phyloP scores from a whole-genome alignment of 148 eudicot species.

The Pharnaceum exiguum region DNA sequence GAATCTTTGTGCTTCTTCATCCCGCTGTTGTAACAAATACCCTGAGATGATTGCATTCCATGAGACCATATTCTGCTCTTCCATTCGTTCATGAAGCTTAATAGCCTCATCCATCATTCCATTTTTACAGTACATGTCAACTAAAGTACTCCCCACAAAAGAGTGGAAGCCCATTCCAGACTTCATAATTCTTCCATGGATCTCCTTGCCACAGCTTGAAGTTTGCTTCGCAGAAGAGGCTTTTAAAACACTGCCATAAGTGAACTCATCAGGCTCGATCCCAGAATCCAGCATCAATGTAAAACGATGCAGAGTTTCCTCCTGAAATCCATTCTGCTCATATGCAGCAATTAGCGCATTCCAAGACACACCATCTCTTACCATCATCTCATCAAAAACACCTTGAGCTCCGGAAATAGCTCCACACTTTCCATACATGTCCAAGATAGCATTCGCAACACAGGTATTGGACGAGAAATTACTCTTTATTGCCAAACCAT shows the following conservation, averaged over 20 bases:
- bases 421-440: slow-evolving; percentile 96
- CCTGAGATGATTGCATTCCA: slow-evolving; percentile 94
- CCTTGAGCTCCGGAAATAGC: slow-evolving; percentile 46
- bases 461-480: slow-evolving; percentile 46
- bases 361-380: slow-evolving; percentile 83
- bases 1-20: slow-evolving; percentile 74
- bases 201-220: slow-evolving; percentile 48
- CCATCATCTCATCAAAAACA: slow-evolving; percentile 64
- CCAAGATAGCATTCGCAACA: slow-evolving; percentile 79
- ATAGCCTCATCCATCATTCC: slow-evolving; percentile 68
- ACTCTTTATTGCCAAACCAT: slow-evolving; percentile 60
- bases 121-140: slow-evolving; percentile 93
- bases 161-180: slow-evolving; percentile 71
- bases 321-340: slow-evolving; percentile 64
- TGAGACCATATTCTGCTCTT: slow-evolving; percentile 59
- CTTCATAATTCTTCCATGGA: slow-evolving; percentile 66
- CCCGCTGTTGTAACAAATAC: slow-evolving; percentile 42
- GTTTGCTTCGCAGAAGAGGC: slow-evolving; percentile 51
- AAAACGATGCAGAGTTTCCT: slow-evolving; percentile 48
- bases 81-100: slow-evolving; percentile 69
- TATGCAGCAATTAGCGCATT: slow-evolving; percentile 78
- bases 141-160: slow-evolving; percentile 81
- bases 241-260: slow-evolving; percentile 88
- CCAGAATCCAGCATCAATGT: slow-evolving; percentile 57
- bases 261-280: slow-evolving; percentile 80